These are phyloP conservation scores for Barnettozyma botsteinii DNA, from an alignment of 805 yeast genomes.

Conservation along the genomic window DNA sequence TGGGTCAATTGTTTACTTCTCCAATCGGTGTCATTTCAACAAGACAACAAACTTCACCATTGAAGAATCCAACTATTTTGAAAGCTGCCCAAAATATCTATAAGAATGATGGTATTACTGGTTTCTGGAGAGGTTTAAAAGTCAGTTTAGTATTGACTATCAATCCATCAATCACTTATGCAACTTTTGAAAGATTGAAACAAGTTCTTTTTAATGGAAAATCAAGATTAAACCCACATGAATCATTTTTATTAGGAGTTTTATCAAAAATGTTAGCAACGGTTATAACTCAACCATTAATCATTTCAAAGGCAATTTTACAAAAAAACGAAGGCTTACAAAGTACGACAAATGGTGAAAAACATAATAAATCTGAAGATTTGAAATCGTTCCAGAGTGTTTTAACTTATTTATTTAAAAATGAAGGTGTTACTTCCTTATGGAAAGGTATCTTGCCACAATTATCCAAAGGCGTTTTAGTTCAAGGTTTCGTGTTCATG, in stretches of 20 bases:
- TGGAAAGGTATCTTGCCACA: slow-evolving; percentile 84
- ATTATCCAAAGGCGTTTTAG: slow-evolving; percentile 71
- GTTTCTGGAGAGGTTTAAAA: slow-evolving; percentile 80
- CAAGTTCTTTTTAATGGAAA: slow-evolving; percentile 34
- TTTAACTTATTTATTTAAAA: slow-evolving; percentile 48
- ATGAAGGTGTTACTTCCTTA: slow-evolving; percentile 60
- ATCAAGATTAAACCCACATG: slow-evolving; percentile 46
- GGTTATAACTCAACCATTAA: slow-evolving; percentile 74
- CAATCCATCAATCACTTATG: slow-evolving; percentile 85
- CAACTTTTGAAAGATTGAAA: slow-evolving; percentile 66
- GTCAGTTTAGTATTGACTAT: slow-evolving; percentile 72
- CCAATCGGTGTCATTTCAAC: slow-evolving; percentile 77
- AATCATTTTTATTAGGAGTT: slow-evolving; percentile 72
- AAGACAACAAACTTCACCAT: slow-evolving; percentile 49
- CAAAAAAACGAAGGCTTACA: slow-evolving; percentile 37
- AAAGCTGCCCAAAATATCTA: slow-evolving; percentile 45
- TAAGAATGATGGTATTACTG: slow-evolving; percentile 58
- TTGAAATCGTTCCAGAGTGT: slow-evolving; percentile 61
- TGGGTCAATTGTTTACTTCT: slow-evolving; percentile 73
- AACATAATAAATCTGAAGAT: slow-evolving; percentile 32
- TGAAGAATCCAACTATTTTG: slow-evolving; percentile 29
- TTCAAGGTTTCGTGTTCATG: slow-evolving; percentile 80
- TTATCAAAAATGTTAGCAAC: slow-evolving; percentile 78
- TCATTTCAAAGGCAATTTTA: slow-evolving; percentile 76
- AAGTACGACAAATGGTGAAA: background rate